Base-by-base conservation (phyloP, 2,329 filamentous ascomycete species). In the Phaeosphaeriaceae sp. region DNA sequence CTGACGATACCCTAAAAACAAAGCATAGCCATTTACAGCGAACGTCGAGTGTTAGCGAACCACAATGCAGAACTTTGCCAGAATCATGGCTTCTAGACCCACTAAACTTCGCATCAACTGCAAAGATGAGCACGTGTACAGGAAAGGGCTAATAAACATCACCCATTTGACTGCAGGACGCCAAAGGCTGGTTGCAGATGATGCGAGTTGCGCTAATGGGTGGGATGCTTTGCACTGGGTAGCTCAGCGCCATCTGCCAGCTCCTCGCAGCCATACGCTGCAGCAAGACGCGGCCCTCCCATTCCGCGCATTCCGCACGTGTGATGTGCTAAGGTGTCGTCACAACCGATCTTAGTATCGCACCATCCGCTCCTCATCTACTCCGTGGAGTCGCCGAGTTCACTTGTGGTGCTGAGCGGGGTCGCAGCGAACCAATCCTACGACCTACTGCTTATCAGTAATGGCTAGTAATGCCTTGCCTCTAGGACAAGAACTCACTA, bases 1-100 rank as follows among this genome's bases (percentile, higher is more conserved):
- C 66, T 57, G 57, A 67, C 58, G 67, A 71, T 71, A 71, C 68
- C 68, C 62, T 62, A 56, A 44, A 57, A 60, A 60, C 55, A 51
- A 60, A 63, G 60, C 59, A 63, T 63, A 57, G 52, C 45, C 58
- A 68, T 63, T 63, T 55, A 62, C 62, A 66, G 63, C 59, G 49
- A 54, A 55, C 44, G 52, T 55, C 53, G 59, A 58, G 36, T 45
- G 53, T 56, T 57, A 58, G 53, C 60, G 59, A 63, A 61, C 53
- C 51, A 62, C 22, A 53, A 48, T 58, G 51, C 60, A 54, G 51
- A 57, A 50, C 48, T 51, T 60, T 20, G 49, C 57, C 46, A 65
- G 57, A 51, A 56, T 51, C 21, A 36, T 42, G 22, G 41, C 24
- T 48, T 47, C 53, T 24, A 56, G 51, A 56, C 53, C 50, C 46